These are phyloP conservation scores for Lactarius quietus DNA, from an alignment of 768 basidiomycete species.

Conservation along the genomic window DNA sequence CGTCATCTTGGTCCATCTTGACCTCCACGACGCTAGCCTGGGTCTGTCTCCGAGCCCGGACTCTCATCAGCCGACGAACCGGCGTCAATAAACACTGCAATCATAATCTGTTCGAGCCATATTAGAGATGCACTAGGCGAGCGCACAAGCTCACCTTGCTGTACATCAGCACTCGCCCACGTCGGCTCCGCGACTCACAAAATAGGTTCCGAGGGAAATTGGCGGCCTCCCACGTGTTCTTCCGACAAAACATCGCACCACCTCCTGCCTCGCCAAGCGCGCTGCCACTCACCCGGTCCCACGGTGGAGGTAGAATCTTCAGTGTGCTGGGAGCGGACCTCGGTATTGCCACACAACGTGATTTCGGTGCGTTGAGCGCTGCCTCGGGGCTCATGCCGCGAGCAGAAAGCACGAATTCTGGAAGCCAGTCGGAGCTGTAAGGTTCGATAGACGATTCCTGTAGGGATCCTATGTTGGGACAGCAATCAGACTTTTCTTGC, in stretches of 20 bases:
- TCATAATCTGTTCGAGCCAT: slow-evolving; percentile 18
- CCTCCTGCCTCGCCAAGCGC: slow-evolving; percentile 66
- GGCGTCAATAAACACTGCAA: slow-evolving; percentile 11
- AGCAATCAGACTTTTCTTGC: not conserved
- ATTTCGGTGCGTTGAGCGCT: slow-evolving; percentile 62
- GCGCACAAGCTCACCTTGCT: slow-evolving; percentile 61
- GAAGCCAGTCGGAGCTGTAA: slow-evolving; percentile 80
- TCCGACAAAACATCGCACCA: slow-evolving; percentile 81
- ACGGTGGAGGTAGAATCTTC: slow-evolving; percentile 73
- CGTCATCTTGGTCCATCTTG: slow-evolving; percentile 32
- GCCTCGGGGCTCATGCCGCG: slow-evolving; percentile 66
- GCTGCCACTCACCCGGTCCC: slow-evolving; percentile 63
- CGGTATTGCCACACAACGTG: slow-evolving; percentile 54
- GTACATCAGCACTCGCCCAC: slow-evolving; percentile 85
- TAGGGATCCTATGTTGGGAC: not conserved
- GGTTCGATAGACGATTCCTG: slow-evolving; percentile 84
- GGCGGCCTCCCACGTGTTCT: slow-evolving; percentile 63
- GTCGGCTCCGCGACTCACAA: slow-evolving; percentile 75
- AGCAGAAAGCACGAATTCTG: slow-evolving; percentile 78
- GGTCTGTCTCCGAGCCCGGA: slow-evolving; percentile 14
- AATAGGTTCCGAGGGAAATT: slow-evolving; percentile 73
- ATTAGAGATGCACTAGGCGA: not conserved
- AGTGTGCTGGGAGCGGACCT: slow-evolving; percentile 37
- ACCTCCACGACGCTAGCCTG: slow-evolving; percentile 39
- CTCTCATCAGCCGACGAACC: not conserved